Percentiles rank a stretch among this genome's conserved stretches.
These are phyloP conservation scores for Buxus sempervirens DNA, from an alignment of 164 flowering plant species.

Conservation along the genomic window DNA sequence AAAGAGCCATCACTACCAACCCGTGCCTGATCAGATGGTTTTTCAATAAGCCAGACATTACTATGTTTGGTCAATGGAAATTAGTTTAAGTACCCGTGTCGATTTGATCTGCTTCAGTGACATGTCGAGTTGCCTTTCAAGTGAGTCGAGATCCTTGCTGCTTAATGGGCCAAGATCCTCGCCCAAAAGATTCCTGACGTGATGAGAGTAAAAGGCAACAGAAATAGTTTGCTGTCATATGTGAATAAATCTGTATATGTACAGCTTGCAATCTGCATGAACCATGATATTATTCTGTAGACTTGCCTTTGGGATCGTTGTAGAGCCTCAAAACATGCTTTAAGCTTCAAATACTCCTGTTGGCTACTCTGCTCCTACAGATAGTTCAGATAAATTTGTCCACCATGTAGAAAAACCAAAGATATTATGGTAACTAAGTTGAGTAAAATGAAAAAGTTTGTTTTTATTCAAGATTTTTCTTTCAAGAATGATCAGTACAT, in stretches of 20 bases:
- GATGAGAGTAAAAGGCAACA: not conserved
- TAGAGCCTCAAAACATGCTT: constrained; percentile 79
- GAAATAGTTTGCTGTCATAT: not conserved
- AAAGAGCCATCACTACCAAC: too few species aligned
- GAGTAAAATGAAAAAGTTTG: too few species aligned
- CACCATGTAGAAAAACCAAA: not conserved
- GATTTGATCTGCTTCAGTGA: constrained; percentile 88
- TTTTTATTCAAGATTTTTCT: too few species aligned
- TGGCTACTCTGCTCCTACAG: constrained; percentile 81
- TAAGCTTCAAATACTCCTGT: constrained; percentile 91
- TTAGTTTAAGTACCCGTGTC: constrained; percentile 36
- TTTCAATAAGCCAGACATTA: too few species aligned
- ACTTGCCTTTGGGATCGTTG: constrained; percentile 71
- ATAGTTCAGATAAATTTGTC: not conserved
- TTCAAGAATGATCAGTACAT: too few species aligned
- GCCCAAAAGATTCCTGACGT: constrained; percentile 79
- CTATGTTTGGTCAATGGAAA: not conserved
- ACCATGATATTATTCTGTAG: too few species aligned
- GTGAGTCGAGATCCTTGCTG: constrained; percentile 86
- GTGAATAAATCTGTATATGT: not conserved
- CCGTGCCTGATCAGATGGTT: too few species aligned
- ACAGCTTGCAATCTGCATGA: not conserved
- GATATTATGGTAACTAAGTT: not conserved
- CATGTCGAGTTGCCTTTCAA: constrained; percentile 79
- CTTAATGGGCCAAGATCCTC: constrained; percentile 87